Base-by-base conservation (phyloP, 495 filamentous ascomycete genomes). In the Aspergillus coremiiformis region DNA sequence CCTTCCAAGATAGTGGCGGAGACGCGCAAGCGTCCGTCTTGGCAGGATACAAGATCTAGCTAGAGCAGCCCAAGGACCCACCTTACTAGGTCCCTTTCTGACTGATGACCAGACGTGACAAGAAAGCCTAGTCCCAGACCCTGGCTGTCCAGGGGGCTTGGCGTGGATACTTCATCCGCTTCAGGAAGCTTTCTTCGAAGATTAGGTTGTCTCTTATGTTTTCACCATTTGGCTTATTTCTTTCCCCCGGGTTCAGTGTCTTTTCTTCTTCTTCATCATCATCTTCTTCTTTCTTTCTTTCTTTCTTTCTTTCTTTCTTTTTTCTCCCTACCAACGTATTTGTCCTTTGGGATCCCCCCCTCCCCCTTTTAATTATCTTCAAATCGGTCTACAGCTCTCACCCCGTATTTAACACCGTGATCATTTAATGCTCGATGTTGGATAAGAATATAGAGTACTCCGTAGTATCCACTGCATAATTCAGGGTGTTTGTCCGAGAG, bases 11-110 rank as follows among this genome's bases (percentile, higher is more conserved):
- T 50, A 53, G 58, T 61, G 65, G 59, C 62, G 68, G 71, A 71
- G 71, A 71, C 71, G 66, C 71, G 71, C 71, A 74, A 74, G 69
- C 70, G 58, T 66, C 60, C 64, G 67, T 69, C 71, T 73, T 74
- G 71, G 70, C 68, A 59, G 39, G 48, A 54, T 19, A 57, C 58
- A 54, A 59, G 68, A 71, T 73, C 63, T 65, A 66, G 61, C 67
- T 64, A 67, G 64, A 66, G 59, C 51, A 51, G 49, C 17, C 51
- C 49, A 24, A 10, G n/a, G 48, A 26, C 47, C 63, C 63, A 65
- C 54, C 22, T 7, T 50, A 41, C 56, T 62, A 68, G 52, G 35
- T 63, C 52, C 3, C 12, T 55, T 65, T 32, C 42, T 27, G 29
- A 5, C 19, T 14, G 33, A 42, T n/a, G 19, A 33, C 44, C 44